Conservation (phyloP, 2,329 filamentous ascomycete species). For the Aspergillus felis region DNA sequence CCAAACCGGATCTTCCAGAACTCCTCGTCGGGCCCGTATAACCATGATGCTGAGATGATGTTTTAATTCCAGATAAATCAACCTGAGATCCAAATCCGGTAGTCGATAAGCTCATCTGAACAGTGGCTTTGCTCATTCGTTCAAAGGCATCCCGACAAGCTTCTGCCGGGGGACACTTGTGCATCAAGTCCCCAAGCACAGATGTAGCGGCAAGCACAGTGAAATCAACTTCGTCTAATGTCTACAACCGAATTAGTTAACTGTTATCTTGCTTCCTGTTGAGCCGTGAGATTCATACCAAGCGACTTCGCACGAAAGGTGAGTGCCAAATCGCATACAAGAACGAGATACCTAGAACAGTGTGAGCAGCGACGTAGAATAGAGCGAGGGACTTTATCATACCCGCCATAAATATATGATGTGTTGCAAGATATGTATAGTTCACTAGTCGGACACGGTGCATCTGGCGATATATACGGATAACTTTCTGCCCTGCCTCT, state of each 20-base stretch:
- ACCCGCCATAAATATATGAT: slow-evolving; percentile 96
- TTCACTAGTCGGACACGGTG: slow-evolving; percentile 87
- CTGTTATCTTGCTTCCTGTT: background rate
- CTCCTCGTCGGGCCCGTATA: slow-evolving; percentile 11
- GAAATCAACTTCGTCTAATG: slow-evolving; percentile 95
- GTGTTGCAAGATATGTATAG: slow-evolving; percentile 91
- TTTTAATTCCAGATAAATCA: slow-evolving; percentile 23
- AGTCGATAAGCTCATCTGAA: slow-evolving; percentile 88
- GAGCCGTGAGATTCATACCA: slow-evolving; percentile 56
- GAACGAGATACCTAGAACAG: slow-evolving; percentile 68
- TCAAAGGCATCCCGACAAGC: slow-evolving; percentile 93
- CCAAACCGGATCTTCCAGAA: slow-evolving; percentile 10
- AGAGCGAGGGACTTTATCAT: slow-evolving; percentile 30
- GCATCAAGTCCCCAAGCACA: slow-evolving; percentile 83
- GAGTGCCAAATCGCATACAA: slow-evolving; percentile 98
- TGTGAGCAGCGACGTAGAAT: slow-evolving; percentile 8
- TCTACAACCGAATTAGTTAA: slow-evolving; percentile 39
- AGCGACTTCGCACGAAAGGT: slow-evolving; percentile 73
- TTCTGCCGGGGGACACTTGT: slow-evolving; percentile 92
- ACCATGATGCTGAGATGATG: slow-evolving; percentile 10
- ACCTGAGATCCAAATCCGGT: slow-evolving; percentile 67
- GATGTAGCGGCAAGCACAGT: slow-evolving; percentile 91
- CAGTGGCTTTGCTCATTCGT: slow-evolving; percentile 88
- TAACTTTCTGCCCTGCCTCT: slow-evolving; percentile 87
- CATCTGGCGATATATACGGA: slow-evolving; percentile 84